These are phyloP conservation scores for Abrus precatorius DNA, from an alignment of 306 rosid species.

Conservation along the genomic window DNA sequence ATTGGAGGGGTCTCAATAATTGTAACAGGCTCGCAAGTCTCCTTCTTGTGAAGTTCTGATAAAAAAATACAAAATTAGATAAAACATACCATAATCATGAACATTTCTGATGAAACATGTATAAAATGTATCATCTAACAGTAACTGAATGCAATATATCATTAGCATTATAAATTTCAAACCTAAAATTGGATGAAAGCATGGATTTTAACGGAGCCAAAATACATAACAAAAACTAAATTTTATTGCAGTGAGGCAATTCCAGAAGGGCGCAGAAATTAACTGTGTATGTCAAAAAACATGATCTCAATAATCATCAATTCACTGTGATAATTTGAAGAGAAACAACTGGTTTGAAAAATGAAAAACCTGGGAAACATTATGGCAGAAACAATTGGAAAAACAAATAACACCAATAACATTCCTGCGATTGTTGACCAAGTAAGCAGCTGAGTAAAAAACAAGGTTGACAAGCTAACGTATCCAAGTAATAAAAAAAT, in stretches of 20 bases:
- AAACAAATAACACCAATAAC: not conserved
- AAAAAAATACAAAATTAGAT: not conserved
- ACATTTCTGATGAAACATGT: too few relatives aligned
- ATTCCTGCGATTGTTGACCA: not conserved
- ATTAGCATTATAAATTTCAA: not conserved
- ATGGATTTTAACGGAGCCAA: not conserved
- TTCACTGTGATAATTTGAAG: not conserved
- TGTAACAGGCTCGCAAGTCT: slow-evolving; percentile 87
- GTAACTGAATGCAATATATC: not conserved
- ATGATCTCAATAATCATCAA: not conserved
- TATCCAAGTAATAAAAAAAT: too few relatives aligned
- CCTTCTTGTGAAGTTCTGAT: slow-evolving; percentile 93
- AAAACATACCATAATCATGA: not conserved
- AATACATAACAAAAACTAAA: not conserved
- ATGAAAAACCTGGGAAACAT: not conserved
- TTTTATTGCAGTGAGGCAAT: not conserved
- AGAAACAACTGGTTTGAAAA: not conserved
- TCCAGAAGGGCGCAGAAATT: not conserved
- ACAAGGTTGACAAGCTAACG: not conserved
- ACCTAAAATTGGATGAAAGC: not conserved
- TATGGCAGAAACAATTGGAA: not conserved
- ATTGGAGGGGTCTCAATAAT: slow-evolving; percentile 86
- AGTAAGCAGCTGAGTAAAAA: not conserved
- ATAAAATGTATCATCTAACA: not conserved
- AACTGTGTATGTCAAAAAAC: not conserved